phyloP scores from a whole-genome alignment of 2,329 filamentous ascomycete species.

The Setomelanomma holmii region DNA sequence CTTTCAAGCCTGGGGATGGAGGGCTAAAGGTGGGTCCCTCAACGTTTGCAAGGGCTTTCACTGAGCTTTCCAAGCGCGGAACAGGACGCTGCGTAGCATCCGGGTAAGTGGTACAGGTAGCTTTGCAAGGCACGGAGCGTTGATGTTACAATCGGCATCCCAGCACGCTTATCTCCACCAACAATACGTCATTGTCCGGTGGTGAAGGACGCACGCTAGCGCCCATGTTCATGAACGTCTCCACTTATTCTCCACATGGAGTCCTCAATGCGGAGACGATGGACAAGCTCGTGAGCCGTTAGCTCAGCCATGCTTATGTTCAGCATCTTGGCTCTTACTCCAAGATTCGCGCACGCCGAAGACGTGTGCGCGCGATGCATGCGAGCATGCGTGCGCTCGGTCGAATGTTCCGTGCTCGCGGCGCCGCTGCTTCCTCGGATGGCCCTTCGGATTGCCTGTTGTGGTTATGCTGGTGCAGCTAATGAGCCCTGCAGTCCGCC shows the following conservation, averaged over 20 bases:
- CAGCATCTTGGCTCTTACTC: conserved; percentile 4
- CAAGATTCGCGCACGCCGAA: conserved; percentile 4
- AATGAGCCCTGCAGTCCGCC: not conserved
- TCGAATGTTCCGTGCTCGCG: not conserved
- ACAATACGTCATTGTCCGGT: not conserved
- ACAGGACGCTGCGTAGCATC: not conserved
- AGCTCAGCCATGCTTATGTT: conserved; percentile 11
- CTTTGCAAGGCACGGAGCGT: not conserved
- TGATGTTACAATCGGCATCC: conserved; percentile 7
- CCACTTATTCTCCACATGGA: conserved; percentile 7
- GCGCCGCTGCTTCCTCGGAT: not conserved
- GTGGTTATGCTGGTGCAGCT: not conserved
- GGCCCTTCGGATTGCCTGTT: not conserved
- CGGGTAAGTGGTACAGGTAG: not conserved
- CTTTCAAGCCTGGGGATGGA: not conserved
- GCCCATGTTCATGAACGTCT: not conserved
- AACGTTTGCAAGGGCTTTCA: not conserved
- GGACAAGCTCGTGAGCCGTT: conserved; percentile 7
- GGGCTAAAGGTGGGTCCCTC: conserved; percentile 1
- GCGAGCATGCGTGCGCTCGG: not conserved
- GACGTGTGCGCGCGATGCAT: not conserved
- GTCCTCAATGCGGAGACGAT: conserved; percentile 9
- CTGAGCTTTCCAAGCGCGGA: too few relatives aligned
- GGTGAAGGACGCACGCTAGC: conserved; percentile 1
- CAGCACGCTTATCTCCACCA: not conserved